These are phyloP conservation scores for Fraxinus americana DNA, from an alignment of 257 asterid species.

Conservation along the genomic window DNA sequence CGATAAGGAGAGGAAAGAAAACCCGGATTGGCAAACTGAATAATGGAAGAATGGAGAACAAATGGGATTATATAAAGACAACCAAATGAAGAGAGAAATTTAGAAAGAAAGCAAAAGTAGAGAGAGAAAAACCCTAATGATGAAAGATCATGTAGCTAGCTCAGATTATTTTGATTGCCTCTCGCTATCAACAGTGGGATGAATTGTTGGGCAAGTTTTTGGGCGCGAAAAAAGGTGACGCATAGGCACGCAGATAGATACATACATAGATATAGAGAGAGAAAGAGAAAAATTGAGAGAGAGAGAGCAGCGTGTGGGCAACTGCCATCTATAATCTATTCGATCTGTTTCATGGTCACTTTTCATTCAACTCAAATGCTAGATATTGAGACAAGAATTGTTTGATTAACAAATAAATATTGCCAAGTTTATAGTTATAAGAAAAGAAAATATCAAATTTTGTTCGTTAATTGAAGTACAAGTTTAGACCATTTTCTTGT, in stretches of 20 bases:
- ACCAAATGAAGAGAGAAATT: constrained; percentile 13
- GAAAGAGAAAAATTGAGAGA: not conserved
- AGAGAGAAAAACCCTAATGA: constrained; percentile 65
- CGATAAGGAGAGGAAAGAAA: constrained; percentile 27
- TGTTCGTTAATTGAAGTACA: too few species aligned
- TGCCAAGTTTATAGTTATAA: too few species aligned
- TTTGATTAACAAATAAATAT: not conserved
- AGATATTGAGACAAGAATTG: not conserved
- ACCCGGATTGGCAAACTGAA: constrained; percentile 34
- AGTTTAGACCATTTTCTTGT: too few species aligned
- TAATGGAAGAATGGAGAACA: constrained; percentile 42
- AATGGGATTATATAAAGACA: constrained; percentile 39
- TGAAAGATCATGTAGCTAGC: constrained; percentile 36
- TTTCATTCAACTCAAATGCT: not conserved
- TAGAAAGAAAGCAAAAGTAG: constrained; percentile 14
- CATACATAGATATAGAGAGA: constrained; percentile 3
- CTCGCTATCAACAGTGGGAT: constrained; percentile 44
- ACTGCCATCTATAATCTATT: constrained; percentile 36
- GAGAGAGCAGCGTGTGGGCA: constrained; percentile 39
- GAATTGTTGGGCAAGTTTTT: constrained; percentile 75
- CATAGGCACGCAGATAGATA: constrained; percentile 32
- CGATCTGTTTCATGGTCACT: constrained; percentile 1
- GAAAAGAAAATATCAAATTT: too few species aligned
- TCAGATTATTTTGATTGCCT: constrained; percentile 28
- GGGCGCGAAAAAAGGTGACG: constrained; percentile 51